Base-by-base conservation (phyloP, 495 filamentous ascomycete genomes). In the Penicillium arizonense region DNA sequence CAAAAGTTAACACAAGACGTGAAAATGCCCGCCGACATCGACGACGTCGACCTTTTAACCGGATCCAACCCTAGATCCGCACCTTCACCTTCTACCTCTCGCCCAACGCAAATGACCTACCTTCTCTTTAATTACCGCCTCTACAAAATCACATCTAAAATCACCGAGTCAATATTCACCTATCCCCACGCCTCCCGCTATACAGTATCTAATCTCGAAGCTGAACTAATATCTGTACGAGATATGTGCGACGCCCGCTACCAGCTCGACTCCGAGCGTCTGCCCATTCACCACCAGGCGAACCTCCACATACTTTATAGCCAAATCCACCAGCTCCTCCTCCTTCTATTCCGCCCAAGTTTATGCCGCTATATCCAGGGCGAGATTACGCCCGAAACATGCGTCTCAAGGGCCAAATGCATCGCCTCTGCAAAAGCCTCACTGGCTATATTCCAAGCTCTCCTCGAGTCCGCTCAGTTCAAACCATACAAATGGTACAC, bases 41-140 rank as follows among this genome's bases (percentile, higher is more conserved):
- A 77, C 48, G 74, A 79, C 47, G 61, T 69, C 5, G 73, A 77
- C 37, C 62, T 79, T n/a, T 63, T 72, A 4, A 71, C 69, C 1
- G 58, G 63, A 1, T 58, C 61, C 2, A 52, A 54, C 8, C 1
- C 58, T 11, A 36, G 49, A 23, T 46, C 45, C 11, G 44, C 52
- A 10, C 44, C 52, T 10, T 58, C 69, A 0, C 63, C 70, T 8
- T 43, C 53, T n/a, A 10, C 57, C 0, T 20, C 55, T 10, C 64
- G 67, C 13, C 75, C 74, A 39, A 79, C 75, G 4, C 73, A 78
- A 53, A 77, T 77, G 72, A 75, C 76, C 14, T 75, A 72, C 45
- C 68, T 79, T 16, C 68, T 79, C 9, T 56, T 76, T 20, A 72
- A 73, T 51, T 70, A 67, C 55, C 71, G 69, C 3, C 68, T 78